Evolutionary conservation across 139 green algal genomes (phyloP), one percentile per base, ranked within the genome.

Genomic region (Chlamydomonas sphaeroides): DNA sequence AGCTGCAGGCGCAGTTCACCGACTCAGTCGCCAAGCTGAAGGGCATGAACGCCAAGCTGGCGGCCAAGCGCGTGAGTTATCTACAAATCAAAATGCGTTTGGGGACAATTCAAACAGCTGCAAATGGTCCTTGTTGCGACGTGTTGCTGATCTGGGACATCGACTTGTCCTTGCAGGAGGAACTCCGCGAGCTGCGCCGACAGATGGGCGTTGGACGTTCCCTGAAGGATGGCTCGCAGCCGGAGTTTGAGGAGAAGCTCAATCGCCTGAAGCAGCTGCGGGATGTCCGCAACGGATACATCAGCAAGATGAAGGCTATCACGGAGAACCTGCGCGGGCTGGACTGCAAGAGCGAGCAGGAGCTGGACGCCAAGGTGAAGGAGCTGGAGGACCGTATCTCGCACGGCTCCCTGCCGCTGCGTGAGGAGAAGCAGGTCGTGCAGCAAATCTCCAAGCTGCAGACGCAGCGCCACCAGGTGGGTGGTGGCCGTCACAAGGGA

Each of bases 191-290:
- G 65, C 80, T 92, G 33, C 78, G 86, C 18, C 72, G 76, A 33
- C 90, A 92, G 79, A 83, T 91, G 51, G 32, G 15, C 41, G 65
- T 89, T 21, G 90, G 86, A 20, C 59, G 71, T 15, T 80, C 71
- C 4, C 62, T 93, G 11, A 88, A 89, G 73, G 86, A 87, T 18
- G 84, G 61, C 4, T 88, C 84, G 15, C 71, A 86, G 68, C 90
- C 90, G 1, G 90, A 93, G 86, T 93, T 79, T 48, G 80, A 91
- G 63, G 90, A 92, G 68, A 93, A 93, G 88, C 72, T 88, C 5
- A 85, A 61, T 1, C 73, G 88, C 25, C 56, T 92, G 18, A 86
- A 86, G 75, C 56, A 90, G 72, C 86, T 93, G 68, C 70, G 76
- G 1, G 79, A 89, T 21, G 62, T 88, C 30, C 73, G 86, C 69